Evolutionary conservation across 345 rosid genomes (phyloP).

Genomic region (Arabidopsis suecica): DNA sequence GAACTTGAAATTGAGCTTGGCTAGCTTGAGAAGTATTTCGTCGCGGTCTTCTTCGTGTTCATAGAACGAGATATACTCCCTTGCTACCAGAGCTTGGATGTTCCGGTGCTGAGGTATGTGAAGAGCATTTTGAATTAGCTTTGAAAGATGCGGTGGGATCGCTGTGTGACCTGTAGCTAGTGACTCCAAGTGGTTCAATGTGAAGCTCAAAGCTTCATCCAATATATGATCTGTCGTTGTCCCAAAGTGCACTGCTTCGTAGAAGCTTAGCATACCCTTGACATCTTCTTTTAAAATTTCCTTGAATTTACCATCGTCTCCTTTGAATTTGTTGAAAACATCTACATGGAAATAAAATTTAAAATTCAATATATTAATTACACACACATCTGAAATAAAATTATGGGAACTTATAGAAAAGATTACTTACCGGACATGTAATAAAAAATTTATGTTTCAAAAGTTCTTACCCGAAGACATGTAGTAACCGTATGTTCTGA

Average conservation of each 20-base stretch:
- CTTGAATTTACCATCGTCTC: constrained; percentile 32
- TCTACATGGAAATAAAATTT: constrained; percentile 25
- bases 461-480: too few species aligned
- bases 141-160: background rate
- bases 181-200: constrained; percentile 7
- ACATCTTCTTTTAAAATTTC: constrained; percentile 27
- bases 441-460: too few species aligned
- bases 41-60: constrained; percentile 25
- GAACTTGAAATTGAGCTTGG: constrained; percentile 32
- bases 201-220: constrained; percentile 43
- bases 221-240: constrained; percentile 42
- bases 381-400: too few species aligned
- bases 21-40: constrained; percentile 19
- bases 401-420: background rate
- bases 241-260: constrained; percentile 47
- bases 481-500: constrained; percentile 9
- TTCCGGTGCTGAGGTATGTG: constrained; percentile 29
- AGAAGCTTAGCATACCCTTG: constrained; percentile 48
- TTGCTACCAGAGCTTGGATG: background rate
- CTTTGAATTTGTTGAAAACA: constrained; percentile 45
- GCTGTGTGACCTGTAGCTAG: background rate
- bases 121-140: constrained; percentile 15
- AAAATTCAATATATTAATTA: too few species aligned
- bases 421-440: constrained; percentile 7
- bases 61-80: constrained; percentile 24